Percentiles rank a stretch among this genome's conserved stretches.
Evolutionary conservation across 164 flowering plant species (phyloP).

Genomic region (Stephania japonica): DNA sequence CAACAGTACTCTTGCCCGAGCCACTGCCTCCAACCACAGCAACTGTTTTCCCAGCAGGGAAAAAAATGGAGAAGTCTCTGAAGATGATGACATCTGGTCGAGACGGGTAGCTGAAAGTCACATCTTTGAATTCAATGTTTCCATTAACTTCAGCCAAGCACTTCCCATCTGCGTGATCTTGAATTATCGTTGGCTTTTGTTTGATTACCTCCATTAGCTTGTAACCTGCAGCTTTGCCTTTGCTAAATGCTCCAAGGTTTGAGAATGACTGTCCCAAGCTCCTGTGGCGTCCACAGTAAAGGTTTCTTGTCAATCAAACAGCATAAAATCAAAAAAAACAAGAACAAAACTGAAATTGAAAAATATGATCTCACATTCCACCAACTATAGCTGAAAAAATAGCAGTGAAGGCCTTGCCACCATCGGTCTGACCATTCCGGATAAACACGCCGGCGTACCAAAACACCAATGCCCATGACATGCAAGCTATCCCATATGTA

Average conservation of each 20-base stretch:
- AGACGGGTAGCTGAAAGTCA: conserved; percentile 93
- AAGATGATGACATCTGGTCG: conserved; percentile 89
- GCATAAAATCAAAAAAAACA: no score
- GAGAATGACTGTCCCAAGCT: conserved; percentile 98
- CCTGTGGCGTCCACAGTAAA: conserved; percentile 37
- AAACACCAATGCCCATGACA: conserved; percentile 99
- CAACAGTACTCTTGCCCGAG: conserved; percentile 96
- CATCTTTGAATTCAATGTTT: conserved; percentile 86
- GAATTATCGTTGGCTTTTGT: conserved; percentile 75
- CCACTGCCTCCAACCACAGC: conserved; percentile 99
- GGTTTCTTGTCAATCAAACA: neutral
- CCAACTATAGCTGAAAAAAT: conserved; percentile 98
- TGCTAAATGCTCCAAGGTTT: conserved; percentile 95
- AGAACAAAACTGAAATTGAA: neutral
- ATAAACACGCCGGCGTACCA: conserved; percentile 99
- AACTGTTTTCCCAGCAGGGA: conserved; percentile 85
- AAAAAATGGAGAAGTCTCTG: conserved; percentile 65
- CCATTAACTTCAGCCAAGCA: conserved; percentile 73
- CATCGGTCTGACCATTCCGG: conserved; percentile 91
- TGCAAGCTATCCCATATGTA: conserved; percentile 86
- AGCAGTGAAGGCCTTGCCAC: conserved; percentile 97
- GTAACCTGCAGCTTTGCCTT: conserved; percentile 95
- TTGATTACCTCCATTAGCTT: conserved; percentile 91
- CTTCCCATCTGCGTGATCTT: conserved; percentile 62
- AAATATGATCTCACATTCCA: conserved; percentile 67